A percentile compares a stretch with the other conserved stretches of the same genome.
phyloP scores from a whole-genome alignment of 1,284 basidiomycete species.

The Moniliophthora roreri region DNA sequence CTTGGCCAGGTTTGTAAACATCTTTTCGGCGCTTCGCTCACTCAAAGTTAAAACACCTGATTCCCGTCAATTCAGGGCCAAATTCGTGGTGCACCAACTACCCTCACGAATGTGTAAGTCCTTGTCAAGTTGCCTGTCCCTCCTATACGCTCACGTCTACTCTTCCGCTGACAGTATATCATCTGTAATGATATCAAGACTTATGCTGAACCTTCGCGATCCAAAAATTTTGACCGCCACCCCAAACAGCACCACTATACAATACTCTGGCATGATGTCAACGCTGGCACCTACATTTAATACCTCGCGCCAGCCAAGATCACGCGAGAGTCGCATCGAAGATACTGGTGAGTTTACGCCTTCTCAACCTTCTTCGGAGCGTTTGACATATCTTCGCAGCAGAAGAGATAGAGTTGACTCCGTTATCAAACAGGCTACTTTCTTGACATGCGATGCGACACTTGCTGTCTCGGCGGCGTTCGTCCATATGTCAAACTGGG shows the following conservation, averaged over 20 bases:
- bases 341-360: too few species aligned
- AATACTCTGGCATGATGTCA: too few species aligned
- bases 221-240: conserved; percentile 12
- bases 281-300: too few species aligned
- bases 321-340: too few species aligned
- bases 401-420: too few species aligned
- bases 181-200: conserved; percentile 38
- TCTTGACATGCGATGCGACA: too few species aligned
- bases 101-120: background rate
- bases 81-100: background rate
- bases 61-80: background rate
- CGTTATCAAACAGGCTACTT: too few species aligned
- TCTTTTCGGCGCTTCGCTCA: background rate
- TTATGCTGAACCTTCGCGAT: conserved; percentile 43
- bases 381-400: too few species aligned
- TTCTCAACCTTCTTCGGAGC: too few species aligned
- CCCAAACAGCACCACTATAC: background rate
- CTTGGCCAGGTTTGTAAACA: background rate
- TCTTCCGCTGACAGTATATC: conserved; percentile 31
- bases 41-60: background rate
- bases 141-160: background rate
- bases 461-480: too few species aligned
- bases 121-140: background rate
- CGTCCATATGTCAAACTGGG: too few species aligned
- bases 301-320: too few species aligned